A percentile compares a stretch with the other conserved stretches of the same genome.
phyloP scores from a whole-genome alignment of 2,329 filamentous ascomycete species.

The Stagonosporopsis tanaceti region DNA sequence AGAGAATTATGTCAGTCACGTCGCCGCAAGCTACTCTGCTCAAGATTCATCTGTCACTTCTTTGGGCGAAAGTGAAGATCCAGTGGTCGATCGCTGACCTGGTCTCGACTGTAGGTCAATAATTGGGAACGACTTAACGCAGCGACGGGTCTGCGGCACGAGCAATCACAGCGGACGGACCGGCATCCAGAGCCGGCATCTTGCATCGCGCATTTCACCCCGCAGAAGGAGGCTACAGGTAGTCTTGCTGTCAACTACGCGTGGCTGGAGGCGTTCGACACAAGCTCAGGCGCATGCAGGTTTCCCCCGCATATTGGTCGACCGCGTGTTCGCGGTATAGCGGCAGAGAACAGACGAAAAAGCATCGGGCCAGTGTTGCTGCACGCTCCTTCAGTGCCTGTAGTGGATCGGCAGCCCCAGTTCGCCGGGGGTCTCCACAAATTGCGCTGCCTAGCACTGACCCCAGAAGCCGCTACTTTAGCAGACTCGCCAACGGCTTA shows the following conservation, averaged over 20 bases:
- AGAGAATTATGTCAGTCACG: neutral
- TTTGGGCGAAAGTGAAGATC: neutral
- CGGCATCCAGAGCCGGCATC: conserved; percentile 22
- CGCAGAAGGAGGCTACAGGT: conserved; percentile 1
- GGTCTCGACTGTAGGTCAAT: conserved; percentile 1
- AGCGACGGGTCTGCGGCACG: conserved; percentile 11
- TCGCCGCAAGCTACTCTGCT: neutral
- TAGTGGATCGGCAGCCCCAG: conserved; percentile 31
- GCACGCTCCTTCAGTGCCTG: conserved; percentile 24
- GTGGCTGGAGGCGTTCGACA: neutral
- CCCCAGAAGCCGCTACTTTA: conserved; percentile 33
- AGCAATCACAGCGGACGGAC: conserved; percentile 28
- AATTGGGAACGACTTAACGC: conserved; percentile 7
- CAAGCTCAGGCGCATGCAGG: conserved; percentile 14
- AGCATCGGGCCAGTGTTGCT: conserved; percentile 34
- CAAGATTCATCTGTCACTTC: neutral
- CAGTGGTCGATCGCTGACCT: conserved; percentile 1
- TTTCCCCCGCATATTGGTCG: conserved; percentile 29
- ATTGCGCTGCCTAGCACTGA: conserved; percentile 15
- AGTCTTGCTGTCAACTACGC: conserved; percentile 8
- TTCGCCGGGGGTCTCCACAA: conserved; percentile 26
- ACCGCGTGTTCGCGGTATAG: conserved; percentile 28
- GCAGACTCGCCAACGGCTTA: conserved; percentile 29
- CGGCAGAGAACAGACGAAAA: conserved; percentile 39
- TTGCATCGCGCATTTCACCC: conserved; percentile 20